Percentiles rank a stretch among this genome's conserved stretches.
These are phyloP conservation scores for Cryptococcus deneoformans DNA, from an alignment of 1,284 basidiomycete species.

Conservation along the genomic window DNA sequence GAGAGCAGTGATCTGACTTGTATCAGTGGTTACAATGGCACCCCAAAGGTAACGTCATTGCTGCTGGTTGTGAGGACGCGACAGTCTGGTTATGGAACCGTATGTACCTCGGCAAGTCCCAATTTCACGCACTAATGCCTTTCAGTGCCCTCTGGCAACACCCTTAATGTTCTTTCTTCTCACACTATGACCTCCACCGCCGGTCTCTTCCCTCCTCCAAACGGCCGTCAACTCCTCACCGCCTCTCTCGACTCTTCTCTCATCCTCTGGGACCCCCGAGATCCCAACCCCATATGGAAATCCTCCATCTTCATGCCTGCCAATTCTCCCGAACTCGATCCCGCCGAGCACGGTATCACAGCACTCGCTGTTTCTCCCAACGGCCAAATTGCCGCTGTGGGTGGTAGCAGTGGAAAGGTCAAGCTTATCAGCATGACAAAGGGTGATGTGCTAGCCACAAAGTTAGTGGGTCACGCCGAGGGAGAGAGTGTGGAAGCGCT, in stretches of 20 bases:
- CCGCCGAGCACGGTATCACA: conserved; percentile 69
- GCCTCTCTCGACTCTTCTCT: conserved; percentile 79
- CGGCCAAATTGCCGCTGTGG: conserved; percentile 82
- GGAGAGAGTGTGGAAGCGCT: conserved; percentile 90
- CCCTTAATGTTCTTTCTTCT: conserved; percentile 93
- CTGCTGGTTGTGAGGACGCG: conserved; percentile 89
- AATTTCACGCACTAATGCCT: background rate
- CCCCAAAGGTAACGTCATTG: conserved; percentile 82
- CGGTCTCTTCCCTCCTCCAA: conserved; percentile 71
- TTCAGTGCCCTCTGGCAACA: conserved; percentile 84
- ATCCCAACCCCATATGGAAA: conserved; percentile 63
- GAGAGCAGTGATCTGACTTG: background rate
- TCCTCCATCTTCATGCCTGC: conserved; percentile 47
- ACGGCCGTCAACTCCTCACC: conserved; percentile 81
- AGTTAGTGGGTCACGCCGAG: conserved; percentile 76
- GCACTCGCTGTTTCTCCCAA: conserved; percentile 78
- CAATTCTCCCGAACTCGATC: conserved; percentile 58
- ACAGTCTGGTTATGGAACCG: conserved; percentile 99
- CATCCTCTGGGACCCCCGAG: conserved; percentile 88
- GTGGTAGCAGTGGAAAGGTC: conserved; percentile 76
- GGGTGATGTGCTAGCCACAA: conserved; percentile 72
- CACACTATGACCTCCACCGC: conserved; percentile 83
- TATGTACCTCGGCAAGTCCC: conserved; percentile 42
- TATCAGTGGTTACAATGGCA: conserved; percentile 95
- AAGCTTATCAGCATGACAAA: conserved; percentile 82